phyloP scores from a whole-genome alignment of 257 asterid genomes.

The Solanum okadae region DNA sequence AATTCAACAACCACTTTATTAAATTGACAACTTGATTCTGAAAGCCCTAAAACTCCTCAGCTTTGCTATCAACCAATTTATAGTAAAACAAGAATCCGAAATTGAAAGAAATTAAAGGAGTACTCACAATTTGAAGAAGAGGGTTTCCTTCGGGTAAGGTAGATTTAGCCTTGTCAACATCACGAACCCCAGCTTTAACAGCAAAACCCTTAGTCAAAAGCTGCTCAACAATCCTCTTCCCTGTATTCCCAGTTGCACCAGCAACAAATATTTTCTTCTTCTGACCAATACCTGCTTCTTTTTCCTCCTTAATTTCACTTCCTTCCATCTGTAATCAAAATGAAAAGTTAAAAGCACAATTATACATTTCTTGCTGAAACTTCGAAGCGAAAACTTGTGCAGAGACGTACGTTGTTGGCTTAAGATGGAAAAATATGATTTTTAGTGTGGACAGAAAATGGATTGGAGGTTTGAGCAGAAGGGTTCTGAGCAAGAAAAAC shows the following conservation, averaged over 20 bases:
- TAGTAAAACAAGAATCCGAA: neutral
- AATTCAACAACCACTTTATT: neutral
- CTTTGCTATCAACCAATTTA: neutral
- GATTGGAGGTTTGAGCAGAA: neutral
- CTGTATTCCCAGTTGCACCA: conserved; percentile 91
- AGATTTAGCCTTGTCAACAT: conserved; percentile 69
- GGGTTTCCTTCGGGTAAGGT: conserved; percentile 49
- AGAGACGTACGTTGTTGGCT: neutral
- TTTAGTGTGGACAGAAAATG: conserved; percentile 4
- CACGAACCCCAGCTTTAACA: conserved; percentile 90
- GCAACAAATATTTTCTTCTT: conserved; percentile 81
- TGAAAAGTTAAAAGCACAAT: neutral
- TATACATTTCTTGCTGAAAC: neutral
- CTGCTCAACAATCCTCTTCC: conserved; percentile 90
- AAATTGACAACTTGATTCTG: neutral
- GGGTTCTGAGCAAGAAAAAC: neutral
- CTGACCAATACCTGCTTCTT: conserved; percentile 10
- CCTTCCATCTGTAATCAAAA: conserved; percentile 51
- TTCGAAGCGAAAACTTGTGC: neutral
- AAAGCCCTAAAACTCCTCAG: neutral
- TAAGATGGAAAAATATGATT: neutral
- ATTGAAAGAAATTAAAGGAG: neutral
- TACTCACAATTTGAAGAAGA: conserved; percentile 70
- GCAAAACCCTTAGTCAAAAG: conserved; percentile 81
- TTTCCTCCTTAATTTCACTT: conserved; percentile 47